Base-by-base conservation (phyloP, 2,329 filamentous ascomycete species). In the Phaeophleospora eucalypticola region DNA sequence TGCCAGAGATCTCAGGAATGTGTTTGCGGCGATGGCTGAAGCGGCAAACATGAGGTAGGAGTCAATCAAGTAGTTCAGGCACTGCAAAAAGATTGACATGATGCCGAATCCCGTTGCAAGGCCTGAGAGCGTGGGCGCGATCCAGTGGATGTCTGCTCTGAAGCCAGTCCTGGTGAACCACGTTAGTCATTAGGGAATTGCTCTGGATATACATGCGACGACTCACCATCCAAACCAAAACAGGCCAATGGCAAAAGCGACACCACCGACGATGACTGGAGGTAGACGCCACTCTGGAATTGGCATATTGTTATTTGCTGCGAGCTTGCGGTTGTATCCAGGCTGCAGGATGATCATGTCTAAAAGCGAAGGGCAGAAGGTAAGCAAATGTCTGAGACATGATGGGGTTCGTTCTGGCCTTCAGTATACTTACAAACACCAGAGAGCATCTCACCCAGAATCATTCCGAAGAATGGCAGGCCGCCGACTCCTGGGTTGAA, bases 381-480 rank as follows among this genome's bases (percentile, higher is more conserved):
- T 45, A 27, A n/a, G n/a, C n/a, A n/a, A n/a, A n/a, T n/a, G n/a
- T n/a, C n/a, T n/a, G n/a, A n/a, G n/a, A n/a, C n/a, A n/a, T n/a
- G n/a, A n/a, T n/a, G n/a, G n/a, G n/a, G n/a, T n/a, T n/a, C n/a
- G n/a, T n/a, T n/a, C n/a, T n/a, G n/a, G n/a, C n/a, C n/a, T n/a
- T n/a, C n/a, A n/a, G n/a, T n/a, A n/a, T n/a, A n/a, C n/a, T n/a
- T n/a, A n/a, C n/a, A 62, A 41, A 48, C 33, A 29, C 58, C 56
- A n/a, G 59, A 61, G n/a, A 66, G 49, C 16, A 64, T 29, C 7
- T 62, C 58, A n/a, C 63, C 64, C 3, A 60, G 20, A 19, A 66
- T 58, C 53, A 95, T 87, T 45, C 89, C 89, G 58, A 95, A 87
- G 66, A 89, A 95, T 4, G 88, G 82, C 4, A 95, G 75, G 1